Evolutionary conservation across 73 alveolate genomes (phyloP).

Genomic region (Paramecium primaurelia): DNA sequence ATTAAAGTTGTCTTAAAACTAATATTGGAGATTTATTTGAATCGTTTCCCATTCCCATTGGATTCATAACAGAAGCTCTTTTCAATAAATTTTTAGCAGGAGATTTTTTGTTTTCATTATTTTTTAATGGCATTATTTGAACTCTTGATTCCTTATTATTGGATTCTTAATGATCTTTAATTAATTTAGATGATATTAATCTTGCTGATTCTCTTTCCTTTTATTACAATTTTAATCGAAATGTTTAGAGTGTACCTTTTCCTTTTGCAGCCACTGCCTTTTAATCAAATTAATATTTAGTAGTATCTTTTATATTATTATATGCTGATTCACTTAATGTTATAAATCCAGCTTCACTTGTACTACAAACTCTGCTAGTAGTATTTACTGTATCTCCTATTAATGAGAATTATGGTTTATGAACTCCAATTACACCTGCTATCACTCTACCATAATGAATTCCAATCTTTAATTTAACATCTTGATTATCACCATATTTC

Average conservation of each 20-base stretch:
- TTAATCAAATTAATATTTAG: neutral
- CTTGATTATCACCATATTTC: slow-evolving; percentile 45
- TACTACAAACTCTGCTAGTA: slow-evolving; percentile 94
- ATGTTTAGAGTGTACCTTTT: slow-evolving; percentile 9
- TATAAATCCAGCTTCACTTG: slow-evolving; percentile 62
- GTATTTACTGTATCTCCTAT: slow-evolving; percentile 99
- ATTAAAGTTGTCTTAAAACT: neutral
- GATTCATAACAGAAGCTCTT: slow-evolving; percentile 3
- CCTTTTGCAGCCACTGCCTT: slow-evolving; percentile 59
- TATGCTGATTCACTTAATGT: slow-evolving; percentile 51
- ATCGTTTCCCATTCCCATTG: neutral
- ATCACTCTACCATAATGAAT: slow-evolving; percentile 97
- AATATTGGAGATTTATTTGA: neutral
- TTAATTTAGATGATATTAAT: neutral
- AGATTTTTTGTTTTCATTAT: neutral
- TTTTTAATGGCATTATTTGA: neutral
- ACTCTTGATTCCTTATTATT: neutral
- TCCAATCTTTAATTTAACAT: slow-evolving; percentile 88
- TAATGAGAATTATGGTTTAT: slow-evolving; percentile 96
- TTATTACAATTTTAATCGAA: neutral
- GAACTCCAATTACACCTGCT: slow-evolving; percentile 99
- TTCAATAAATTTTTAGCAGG: neutral
- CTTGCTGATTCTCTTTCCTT: neutral
- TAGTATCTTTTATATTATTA: neutral
- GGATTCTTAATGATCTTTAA: neutral